Evolutionary conservation across 2,329 filamentous ascomycete genomes (phyloP), one percentile per base, ranked within the genome.

Genomic region (Trichophyton rubrum): DNA sequence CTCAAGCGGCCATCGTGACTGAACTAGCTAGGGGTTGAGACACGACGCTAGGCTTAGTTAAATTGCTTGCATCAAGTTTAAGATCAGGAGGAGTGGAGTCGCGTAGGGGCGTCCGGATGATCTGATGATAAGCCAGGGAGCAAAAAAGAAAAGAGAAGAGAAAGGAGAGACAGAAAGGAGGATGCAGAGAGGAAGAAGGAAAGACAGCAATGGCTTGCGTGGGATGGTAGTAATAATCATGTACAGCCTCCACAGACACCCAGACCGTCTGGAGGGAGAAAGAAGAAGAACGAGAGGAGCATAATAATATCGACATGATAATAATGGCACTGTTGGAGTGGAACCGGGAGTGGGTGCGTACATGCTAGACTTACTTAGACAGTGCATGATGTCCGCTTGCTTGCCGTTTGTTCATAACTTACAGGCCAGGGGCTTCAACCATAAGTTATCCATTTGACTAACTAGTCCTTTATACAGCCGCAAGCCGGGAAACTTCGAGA

Each of bases 21-120:
- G n/a, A n/a, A n/a, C n/a, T 33, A 35, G 51, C 51, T 33, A 55
- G 51, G 27, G 51, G 51, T 55, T 55, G 51, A 55, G 51, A 55
- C 51, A 55, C 51, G 51, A 15, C 51, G 27, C 51, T 55, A 55
- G 51, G 27, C 51, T 55, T 38, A 35, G 51, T 55, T 55, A 55
- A 55, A 55, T 55, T 55, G 51, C 51, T 55, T 55, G 51, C 51
- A 55, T 55, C 51, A 55, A 33, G 51, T 35, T 35, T 7, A 55
- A 55, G 51, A 55, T 33, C 51, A 55, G 51, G 9, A 3, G 27
- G 51, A 27, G 51, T 55, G 51, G 51, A 55, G 51, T n/a, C 45
- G 20, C 5, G 45, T 51, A 51, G 45, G 45, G 45, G 45, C 45
- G 45, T 15, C 51, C 15, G 51, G 30, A 8, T 55, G 51, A 55